These are phyloP conservation scores for Pseudoneurospora amorphoporcata DNA, from an alignment of 495 filamentous ascomycete genomes.

Conservation along the genomic window DNA sequence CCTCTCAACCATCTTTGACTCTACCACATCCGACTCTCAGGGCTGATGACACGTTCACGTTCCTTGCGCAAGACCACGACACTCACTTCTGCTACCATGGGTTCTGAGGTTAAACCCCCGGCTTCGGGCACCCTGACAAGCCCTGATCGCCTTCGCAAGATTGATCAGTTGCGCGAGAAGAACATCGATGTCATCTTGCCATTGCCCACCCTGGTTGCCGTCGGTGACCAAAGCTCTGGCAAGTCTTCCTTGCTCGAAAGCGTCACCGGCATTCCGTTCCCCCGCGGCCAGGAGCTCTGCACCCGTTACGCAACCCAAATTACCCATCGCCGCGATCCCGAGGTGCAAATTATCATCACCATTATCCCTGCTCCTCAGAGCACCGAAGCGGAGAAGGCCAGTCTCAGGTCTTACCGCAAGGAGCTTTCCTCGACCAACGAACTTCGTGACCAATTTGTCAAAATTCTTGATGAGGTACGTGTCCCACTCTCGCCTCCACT, in stretches of 20 bases:
- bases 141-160: constrained; percentile 17
- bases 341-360: constrained; percentile 18
- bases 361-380: constrained; percentile 34
- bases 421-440: constrained; percentile 4
- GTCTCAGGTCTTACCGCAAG: constrained; percentile 8
- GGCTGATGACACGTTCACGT: neutral
- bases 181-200: constrained; percentile 28
- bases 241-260: constrained; percentile 40
- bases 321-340: constrained; percentile 25
- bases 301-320: constrained; percentile 50
- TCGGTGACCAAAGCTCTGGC: constrained; percentile 39
- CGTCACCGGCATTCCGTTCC: constrained; percentile 40
- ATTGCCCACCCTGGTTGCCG: constrained; percentile 35
- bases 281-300: constrained; percentile 33
- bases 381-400: constrained; percentile 5
- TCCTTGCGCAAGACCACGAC: neutral
- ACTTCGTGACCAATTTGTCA: constrained; percentile 10
- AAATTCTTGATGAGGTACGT: constrained; percentile 17
- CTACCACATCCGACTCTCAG: neutral
- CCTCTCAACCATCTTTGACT: neutral
- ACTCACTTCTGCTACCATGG: neutral
- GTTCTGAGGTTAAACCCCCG: neutral
- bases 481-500: neutral
- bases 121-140: constrained; percentile 6
- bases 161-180: constrained; percentile 30